phyloP scores from a whole-genome alignment of 768 basidiomycete species.

The Collybia sp. region DNA sequence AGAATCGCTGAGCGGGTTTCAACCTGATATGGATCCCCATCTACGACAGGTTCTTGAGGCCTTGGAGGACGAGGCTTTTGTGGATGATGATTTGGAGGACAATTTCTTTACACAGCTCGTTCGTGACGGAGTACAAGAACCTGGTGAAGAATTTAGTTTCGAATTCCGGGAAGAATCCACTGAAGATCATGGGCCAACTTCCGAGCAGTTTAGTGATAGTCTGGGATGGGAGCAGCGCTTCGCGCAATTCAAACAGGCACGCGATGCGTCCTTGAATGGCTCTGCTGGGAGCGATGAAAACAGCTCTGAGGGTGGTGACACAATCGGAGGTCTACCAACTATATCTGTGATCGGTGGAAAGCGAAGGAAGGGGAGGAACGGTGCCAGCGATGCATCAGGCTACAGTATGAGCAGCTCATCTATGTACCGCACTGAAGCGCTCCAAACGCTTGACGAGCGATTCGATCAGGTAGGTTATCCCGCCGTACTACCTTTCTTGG shows the following conservation, averaged over 20 bases:
- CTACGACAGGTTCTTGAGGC: constrained; percentile 91
- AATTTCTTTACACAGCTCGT: constrained; percentile 76
- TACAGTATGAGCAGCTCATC: constrained; percentile 98
- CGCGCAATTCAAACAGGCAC: constrained; percentile 69
- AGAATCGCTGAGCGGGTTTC: constrained; percentile 80
- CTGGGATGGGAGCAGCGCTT: constrained; percentile 73
- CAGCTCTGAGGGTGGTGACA: constrained; percentile 75
- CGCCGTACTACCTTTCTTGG: not conserved
- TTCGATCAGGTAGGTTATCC: constrained; percentile 77
- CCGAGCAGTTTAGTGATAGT: constrained; percentile 20
- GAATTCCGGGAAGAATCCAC: constrained; percentile 58
- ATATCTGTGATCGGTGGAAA: constrained; percentile 80
- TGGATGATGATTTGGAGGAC: constrained; percentile 70
- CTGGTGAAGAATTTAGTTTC: constrained; percentile 58
- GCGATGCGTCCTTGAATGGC: constrained; percentile 35
- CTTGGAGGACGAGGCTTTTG: constrained; percentile 93
- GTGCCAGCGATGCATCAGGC: constrained; percentile 81
- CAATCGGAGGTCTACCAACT: constrained; percentile 65
- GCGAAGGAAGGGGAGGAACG: constrained; percentile 63
- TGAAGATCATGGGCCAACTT: constrained; percentile 20
- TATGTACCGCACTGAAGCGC: constrained; percentile 87
- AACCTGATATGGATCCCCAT: constrained; percentile 96
- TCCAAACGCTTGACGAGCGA: constrained; percentile 85
- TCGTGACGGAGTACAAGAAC: constrained; percentile 60
- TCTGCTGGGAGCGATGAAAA: constrained; percentile 43